A percentile compares a stretch with the other conserved stretches of the same genome.
Evolutionary conservation across 2,329 filamentous ascomycete species (phyloP).

Genomic region (Fusarium mexicanum): DNA sequence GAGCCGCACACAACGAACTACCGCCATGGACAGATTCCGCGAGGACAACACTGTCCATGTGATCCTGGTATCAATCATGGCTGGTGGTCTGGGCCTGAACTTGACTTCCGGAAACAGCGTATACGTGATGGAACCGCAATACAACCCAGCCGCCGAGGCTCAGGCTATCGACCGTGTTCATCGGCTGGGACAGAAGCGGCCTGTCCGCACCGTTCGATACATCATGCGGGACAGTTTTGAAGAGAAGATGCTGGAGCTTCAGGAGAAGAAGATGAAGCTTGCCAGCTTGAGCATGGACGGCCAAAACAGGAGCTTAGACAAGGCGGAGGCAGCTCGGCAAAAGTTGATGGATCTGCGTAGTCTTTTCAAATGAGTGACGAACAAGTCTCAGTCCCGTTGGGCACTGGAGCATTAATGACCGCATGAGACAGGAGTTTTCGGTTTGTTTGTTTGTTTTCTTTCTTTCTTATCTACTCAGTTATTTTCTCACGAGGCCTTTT

Average conservation of each 20-base stretch:
- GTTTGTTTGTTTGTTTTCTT: not conserved
- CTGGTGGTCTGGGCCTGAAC: conserved; percentile 91
- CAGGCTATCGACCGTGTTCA: conserved; percentile 96
- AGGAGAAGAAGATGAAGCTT: conserved; percentile 91
- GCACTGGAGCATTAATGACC: conserved; percentile 20
- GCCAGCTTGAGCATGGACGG: conserved; percentile 87
- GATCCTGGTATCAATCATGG: conserved; percentile 91
- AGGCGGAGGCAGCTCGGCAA: conserved; percentile 66
- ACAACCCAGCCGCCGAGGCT: conserved; percentile 93
- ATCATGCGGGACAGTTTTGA: conserved; percentile 94
- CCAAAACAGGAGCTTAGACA: conserved; percentile 62
- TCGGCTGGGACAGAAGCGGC: conserved; percentile 87
- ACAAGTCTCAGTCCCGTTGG: conserved; percentile 17
- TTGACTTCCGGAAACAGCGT: conserved; percentile 86
- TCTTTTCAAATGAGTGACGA: conserved; percentile 61
- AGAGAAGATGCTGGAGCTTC: conserved; percentile 89
- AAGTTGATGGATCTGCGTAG: conserved; percentile 67
- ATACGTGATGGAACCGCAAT: conserved; percentile 98
- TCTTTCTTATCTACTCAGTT: conserved; percentile 40
- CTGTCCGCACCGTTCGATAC: conserved; percentile 86
- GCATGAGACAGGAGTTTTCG: conserved; percentile 39
- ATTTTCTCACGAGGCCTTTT: conserved; percentile 36
- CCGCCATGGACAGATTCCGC: conserved; percentile 81
- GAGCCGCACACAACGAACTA: conserved; percentile 76
- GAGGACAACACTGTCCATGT: conserved; percentile 76